Conservation (phyloP, 2,329 filamentous ascomycete species). For the Trichophaea hybrida region DNA sequence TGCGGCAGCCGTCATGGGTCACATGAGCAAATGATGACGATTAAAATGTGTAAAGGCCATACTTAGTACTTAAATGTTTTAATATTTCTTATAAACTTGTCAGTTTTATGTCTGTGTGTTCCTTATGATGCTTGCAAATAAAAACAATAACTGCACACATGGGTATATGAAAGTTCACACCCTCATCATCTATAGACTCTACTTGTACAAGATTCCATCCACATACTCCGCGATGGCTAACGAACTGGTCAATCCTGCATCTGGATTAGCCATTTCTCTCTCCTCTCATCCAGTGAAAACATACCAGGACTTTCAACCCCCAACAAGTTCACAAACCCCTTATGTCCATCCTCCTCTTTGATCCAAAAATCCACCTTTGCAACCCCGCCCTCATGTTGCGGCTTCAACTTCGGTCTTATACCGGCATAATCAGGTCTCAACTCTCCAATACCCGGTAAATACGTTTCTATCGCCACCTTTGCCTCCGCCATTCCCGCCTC, state of each 20-base stretch:
- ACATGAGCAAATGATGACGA: too few relatives aligned
- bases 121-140: too few relatives aligned
- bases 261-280: neutral
- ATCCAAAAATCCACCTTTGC: conserved; percentile 70
- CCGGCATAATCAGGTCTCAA: conserved; percentile 78
- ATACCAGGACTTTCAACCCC: conserved; percentile 39
- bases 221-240: conserved; percentile 22
- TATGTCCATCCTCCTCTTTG: conserved; percentile 56
- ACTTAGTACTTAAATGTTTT: too few relatives aligned
- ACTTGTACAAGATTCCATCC: conserved; percentile 18
- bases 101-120: too few relatives aligned
- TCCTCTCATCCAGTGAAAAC: neutral
- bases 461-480: conserved; percentile 58
- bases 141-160: too few relatives aligned
- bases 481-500: conserved; percentile 49
- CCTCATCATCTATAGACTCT: neutral
- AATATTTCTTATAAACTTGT: too few relatives aligned
- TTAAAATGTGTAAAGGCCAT: too few relatives aligned
- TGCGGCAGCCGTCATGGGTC: too few relatives aligned
- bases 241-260: conserved; percentile 17
- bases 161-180: too few relatives aligned
- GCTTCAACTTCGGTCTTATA: conserved; percentile 69
- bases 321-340: conserved; percentile 76
- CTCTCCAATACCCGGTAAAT: conserved; percentile 59
- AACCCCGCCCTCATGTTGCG: conserved; percentile 45